Base-by-base conservation (phyloP, 192 early-diverging fungal species). In the Coemansia sp. region DNA sequence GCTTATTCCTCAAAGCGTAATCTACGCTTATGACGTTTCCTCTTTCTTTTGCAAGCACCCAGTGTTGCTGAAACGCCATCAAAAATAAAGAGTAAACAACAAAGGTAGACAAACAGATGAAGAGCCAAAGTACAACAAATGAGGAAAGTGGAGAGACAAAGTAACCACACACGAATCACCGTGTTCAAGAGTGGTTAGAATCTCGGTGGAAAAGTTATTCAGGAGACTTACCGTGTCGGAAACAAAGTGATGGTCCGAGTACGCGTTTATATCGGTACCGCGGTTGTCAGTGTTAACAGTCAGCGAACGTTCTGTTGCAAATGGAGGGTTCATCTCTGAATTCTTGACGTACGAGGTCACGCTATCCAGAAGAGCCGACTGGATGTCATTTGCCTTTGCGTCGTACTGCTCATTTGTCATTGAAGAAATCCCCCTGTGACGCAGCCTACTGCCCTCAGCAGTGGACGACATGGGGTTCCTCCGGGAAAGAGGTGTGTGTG, bases 391-490 rank as follows among this genome's bases (percentile, higher is more conserved):
- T n/a, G 75, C 75, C 60, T 57, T 49, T 5, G 72, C 70, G 17
- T 83, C 81, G 14, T 69, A 75, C 25, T 83, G 63, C 12, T 67
- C 72, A 64, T 77, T 69, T 1, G 60, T 67, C 72, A 77, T 65
- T 17, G 54, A 48, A 2, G 72, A 67, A 5, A 71, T 10, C 43
- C 75, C 71, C 38, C 72, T 64, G 41, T 68, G 62, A 11, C 63
- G 64, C 39, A 83, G 68, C 43, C 64, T 71, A 25, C 42, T 54
- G 38, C 75, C 81, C 50, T 74, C 81, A 5, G 69, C 65, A 7
- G 64, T 53, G 1, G 80, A 74, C 0, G 75, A 61, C 8, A 49
- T 6, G 8, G 63, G 68, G 12, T 64, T 20, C 25, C 54, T 56
- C 17, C 54, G 58, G 5, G 50, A 40, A 1, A 57, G 61, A 7